Conservation (phyloP, 1,284 basidiomycete species). For the Calocybe gambosa region DNA sequence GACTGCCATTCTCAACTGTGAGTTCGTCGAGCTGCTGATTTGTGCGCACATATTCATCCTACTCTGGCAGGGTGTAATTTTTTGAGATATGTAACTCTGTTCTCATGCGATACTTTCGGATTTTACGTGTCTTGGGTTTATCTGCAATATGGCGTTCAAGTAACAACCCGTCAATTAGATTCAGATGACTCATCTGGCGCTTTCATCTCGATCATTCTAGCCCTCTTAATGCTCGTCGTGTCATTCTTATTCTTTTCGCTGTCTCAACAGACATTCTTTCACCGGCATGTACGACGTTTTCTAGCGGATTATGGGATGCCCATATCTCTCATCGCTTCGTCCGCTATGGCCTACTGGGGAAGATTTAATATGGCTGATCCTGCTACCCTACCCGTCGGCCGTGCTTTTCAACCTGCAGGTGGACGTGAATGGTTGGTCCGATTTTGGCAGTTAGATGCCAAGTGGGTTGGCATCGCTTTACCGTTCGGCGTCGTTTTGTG, state of each 20-base stretch:
- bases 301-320: constrained; percentile 88
- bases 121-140: constrained; percentile 89
- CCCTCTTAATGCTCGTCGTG: constrained; percentile 68
- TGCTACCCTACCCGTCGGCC: constrained; percentile 61
- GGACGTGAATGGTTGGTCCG: constrained; percentile 80
- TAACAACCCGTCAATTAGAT: constrained; percentile 68
- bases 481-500: constrained; percentile 69
- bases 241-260: constrained; percentile 71
- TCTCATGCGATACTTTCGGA: constrained; percentile 93
- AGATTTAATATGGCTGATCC: constrained; percentile 61
- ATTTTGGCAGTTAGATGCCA: constrained; percentile 88
- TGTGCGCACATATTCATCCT: constrained; percentile 10
- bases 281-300: constrained; percentile 69
- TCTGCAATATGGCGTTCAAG: constrained; percentile 85
- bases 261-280: constrained; percentile 60
- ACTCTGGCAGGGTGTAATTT: constrained; percentile 65
- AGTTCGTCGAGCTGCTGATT: constrained; percentile 19
- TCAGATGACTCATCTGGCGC: constrained; percentile 43
- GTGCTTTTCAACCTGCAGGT: constrained; percentile 69
- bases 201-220: constrained; percentile 72
- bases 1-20: constrained; percentile 79
- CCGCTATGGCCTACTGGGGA: constrained; percentile 83
- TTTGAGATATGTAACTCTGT: constrained; percentile 81
- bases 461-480: constrained; percentile 84
- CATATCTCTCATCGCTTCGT: constrained; percentile 68